phyloP scores from a whole-genome alignment of 805 yeast genomes.

The Candida loeiensis region DNA sequence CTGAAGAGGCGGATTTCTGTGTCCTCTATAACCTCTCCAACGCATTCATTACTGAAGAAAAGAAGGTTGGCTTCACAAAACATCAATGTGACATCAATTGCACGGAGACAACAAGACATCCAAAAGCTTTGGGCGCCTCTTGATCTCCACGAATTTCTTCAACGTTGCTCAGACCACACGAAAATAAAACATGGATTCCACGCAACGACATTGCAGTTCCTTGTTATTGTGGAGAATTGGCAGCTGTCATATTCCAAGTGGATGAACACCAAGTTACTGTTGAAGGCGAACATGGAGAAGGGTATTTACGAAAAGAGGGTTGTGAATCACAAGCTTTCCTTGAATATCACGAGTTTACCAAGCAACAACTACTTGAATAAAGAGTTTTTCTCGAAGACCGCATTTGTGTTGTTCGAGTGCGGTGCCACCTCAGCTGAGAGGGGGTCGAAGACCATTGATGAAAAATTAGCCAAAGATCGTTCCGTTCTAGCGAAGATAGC shows the following conservation, averaged over 20 bases:
- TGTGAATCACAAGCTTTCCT: constrained; percentile 20
- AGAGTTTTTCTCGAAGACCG: constrained; percentile 36
- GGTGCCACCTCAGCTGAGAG: constrained; percentile 35
- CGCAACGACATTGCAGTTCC: constrained; percentile 28
- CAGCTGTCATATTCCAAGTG: constrained; percentile 43
- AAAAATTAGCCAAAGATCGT: constrained; percentile 38
- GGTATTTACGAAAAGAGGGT: constrained; percentile 25
- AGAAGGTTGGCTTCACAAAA: constrained; percentile 14
- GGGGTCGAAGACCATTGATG: constrained; percentile 15
- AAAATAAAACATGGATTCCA: constrained; percentile 17
- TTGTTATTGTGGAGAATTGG: constrained; percentile 51
- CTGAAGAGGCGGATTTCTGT: constrained; percentile 18
- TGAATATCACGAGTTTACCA: constrained; percentile 44
- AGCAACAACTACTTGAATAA: constrained; percentile 30
- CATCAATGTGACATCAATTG: constrained; percentile 11
- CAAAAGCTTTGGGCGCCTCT: constrained; percentile 48
- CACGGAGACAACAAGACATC: constrained; percentile 31
- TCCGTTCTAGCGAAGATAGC: constrained; percentile 32
- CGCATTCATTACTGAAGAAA: constrained; percentile 14
- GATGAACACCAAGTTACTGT: constrained; percentile 44
- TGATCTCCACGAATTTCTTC: constrained; percentile 33
- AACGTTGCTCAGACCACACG: constrained; percentile 26
- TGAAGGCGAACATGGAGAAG: constrained; percentile 29
- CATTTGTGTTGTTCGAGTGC: constrained; percentile 50
- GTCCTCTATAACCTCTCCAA: constrained; percentile 6